A percentile compares a stretch with the other conserved stretches of the same genome.
Evolutionary conservation across 192 early-diverging fungal species (phyloP).

Genomic region (Coemansia pectinata): DNA sequence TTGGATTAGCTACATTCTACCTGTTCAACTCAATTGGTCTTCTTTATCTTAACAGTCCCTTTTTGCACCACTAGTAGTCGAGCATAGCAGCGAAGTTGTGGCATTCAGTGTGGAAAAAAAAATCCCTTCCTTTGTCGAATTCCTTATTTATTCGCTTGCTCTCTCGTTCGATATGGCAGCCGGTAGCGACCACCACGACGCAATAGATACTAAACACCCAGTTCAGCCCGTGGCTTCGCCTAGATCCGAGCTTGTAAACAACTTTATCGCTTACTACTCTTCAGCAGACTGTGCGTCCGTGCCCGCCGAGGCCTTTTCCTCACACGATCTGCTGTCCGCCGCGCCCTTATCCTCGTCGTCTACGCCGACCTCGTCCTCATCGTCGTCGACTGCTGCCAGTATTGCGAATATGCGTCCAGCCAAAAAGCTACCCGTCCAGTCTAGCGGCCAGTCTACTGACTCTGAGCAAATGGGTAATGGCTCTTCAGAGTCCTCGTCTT

Average conservation of each 20-base stretch:
- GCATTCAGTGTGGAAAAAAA: not conserved
- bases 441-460: constrained; percentile 43
- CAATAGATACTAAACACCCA: constrained; percentile 14
- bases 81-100: not conserved
- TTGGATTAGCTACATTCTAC: constrained; percentile 7
- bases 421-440: constrained; percentile 17
- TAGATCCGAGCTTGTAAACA: constrained; percentile 41
- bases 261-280: constrained; percentile 44
- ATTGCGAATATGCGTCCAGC: constrained; percentile 26
- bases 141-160: not conserved
- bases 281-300: not conserved
- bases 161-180: constrained; percentile 30
- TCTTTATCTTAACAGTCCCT: not conserved
- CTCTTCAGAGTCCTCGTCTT: constrained; percentile 40
- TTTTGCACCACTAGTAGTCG: not conserved
- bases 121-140: not conserved
- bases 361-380: constrained; percentile 11
- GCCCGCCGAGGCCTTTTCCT: constrained; percentile 9
- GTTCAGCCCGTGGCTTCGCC: constrained; percentile 10
- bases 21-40: not conserved
- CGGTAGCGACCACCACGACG: constrained; percentile 19
- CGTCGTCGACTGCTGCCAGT: constrained; percentile 12
- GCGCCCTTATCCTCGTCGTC: constrained; percentile 11
- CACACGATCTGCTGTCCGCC: constrained; percentile 16
- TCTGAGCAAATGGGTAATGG: constrained; percentile 35